Percentiles rank a stretch among this genome's conserved stretches.
Evolutionary conservation across 371 early-diverging fungal species (phyloP).

Genomic region (Mucor mucedo): DNA sequence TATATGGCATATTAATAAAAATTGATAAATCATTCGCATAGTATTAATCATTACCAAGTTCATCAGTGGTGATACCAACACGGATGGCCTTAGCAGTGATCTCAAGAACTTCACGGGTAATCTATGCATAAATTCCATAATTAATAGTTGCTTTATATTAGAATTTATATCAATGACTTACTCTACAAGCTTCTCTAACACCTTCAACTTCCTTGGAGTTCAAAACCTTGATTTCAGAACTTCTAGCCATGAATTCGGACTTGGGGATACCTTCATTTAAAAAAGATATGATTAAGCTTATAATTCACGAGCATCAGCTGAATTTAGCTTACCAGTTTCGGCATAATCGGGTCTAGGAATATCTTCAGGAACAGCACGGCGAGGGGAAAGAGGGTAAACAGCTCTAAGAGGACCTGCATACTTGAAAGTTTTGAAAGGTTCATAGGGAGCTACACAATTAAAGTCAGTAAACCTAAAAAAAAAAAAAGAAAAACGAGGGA

Average conservation of each 20-base stretch:
- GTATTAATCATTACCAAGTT: conserved; percentile 58
- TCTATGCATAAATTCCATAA: conserved; percentile 31
- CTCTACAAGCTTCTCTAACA: conserved; percentile 81
- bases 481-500: not conserved
- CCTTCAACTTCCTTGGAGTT: conserved; percentile 74
- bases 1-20: not conserved
- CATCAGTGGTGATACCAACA: conserved; percentile 91
- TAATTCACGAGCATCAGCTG: not conserved
- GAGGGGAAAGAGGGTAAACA: conserved; percentile 84
- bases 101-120: conserved; percentile 88
- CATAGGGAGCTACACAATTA: conserved; percentile 54
- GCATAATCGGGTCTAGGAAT: conserved; percentile 90
- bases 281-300: not conserved
- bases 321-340: conserved; percentile 45
- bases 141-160: not conserved
- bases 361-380: conserved; percentile 72
- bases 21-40: not conserved
- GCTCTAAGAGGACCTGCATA: conserved; percentile 88
- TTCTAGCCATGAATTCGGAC: conserved; percentile 70
- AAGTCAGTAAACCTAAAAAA: not conserved
- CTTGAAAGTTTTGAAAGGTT: conserved; percentile 80
- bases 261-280: conserved; percentile 61
- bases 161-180: conserved; percentile 25
- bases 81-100: conserved; percentile 78
- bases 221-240: conserved; percentile 71